Conservation (phyloP, 345 rosid genomes). For the Barbarea vulgaris region DNA sequence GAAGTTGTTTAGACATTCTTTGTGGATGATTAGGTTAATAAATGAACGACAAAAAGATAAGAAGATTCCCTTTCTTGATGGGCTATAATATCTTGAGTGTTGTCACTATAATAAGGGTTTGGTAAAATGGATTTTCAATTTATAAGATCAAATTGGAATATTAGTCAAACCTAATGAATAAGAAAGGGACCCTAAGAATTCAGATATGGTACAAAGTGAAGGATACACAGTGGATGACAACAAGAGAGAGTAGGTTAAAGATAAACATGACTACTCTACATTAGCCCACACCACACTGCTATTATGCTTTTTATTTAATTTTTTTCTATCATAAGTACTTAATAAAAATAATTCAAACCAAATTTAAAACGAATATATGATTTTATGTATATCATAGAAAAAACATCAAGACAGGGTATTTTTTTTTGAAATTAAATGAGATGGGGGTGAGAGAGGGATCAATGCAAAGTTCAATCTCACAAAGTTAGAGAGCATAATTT, state of each 20-base stretch:
- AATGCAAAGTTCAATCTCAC: neutral
- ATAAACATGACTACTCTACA: conserved; percentile 20
- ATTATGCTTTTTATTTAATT: neutral
- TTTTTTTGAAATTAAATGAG: too few relatives aligned
- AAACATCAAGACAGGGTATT: neutral
- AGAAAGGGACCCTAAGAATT: conserved; percentile 35
- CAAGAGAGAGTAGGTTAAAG: conserved; percentile 31
- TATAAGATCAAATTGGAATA: conserved; percentile 32
- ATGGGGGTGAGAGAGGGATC: too few relatives aligned
- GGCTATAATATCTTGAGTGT: conserved; percentile 28
- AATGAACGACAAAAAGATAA: conserved; percentile 37
- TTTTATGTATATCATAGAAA: neutral
- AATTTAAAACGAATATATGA: neutral
- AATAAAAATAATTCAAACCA: neutral
- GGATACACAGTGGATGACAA: conserved; percentile 34
- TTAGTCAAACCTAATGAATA: conserved; percentile 39
- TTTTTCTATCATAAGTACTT: neutral
- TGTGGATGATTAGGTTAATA: conserved; percentile 32
- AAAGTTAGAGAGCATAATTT: too few relatives aligned
- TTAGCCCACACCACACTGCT: conserved; percentile 17
- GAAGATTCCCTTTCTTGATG: conserved; percentile 38
- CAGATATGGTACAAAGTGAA: conserved; percentile 35
- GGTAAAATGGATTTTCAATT: conserved; percentile 42
- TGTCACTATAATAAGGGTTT: conserved; percentile 34
- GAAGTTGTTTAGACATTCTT: conserved; percentile 26